phyloP scores from a whole-genome alignment of 352 stramenopile genomes.

The Globisporangium paddicum region DNA sequence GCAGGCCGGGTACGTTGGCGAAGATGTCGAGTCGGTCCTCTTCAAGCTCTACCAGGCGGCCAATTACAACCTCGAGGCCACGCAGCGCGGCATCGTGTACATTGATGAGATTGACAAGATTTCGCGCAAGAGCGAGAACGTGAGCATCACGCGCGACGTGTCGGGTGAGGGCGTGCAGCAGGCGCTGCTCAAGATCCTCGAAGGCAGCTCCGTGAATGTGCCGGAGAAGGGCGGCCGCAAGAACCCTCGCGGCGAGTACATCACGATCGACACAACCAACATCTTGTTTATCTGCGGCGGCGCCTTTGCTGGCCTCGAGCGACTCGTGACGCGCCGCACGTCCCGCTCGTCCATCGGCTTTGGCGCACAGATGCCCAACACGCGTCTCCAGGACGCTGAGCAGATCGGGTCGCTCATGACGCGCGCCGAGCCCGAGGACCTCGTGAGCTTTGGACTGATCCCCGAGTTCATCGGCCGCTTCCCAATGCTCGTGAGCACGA shows the following conservation, averaged over 20 bases:
- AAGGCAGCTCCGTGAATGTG: conserved; percentile 97
- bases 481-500: conserved; percentile 95
- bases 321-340: conserved; percentile 92
- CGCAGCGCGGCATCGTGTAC: conserved; percentile 97
- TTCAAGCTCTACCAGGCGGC: conserved; percentile 97
- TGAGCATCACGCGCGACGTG: conserved; percentile 96
- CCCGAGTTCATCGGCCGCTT: conserved; percentile 98
- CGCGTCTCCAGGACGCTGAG: conserved; percentile 61
- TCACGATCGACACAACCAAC: conserved; percentile 98
- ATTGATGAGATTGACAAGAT: conserved; percentile 99
- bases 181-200: conserved; percentile 98
- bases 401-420: conserved; percentile 91
- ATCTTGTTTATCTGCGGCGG: conserved; percentile 99
- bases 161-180: conserved; percentile 98
- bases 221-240: conserved; percentile 96
- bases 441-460: conserved; percentile 97
- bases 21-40: conserved; percentile 98
- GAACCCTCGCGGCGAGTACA: conserved; percentile 95
- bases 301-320: conserved; percentile 95
- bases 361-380: conserved; percentile 91
- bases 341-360: conserved; percentile 96
- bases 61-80: conserved; percentile 94
- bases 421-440: conserved; percentile 93
- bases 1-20: conserved; percentile 97
- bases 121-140: conserved; percentile 83